These are phyloP conservation scores for Phytophthora pistaciae DNA, from an alignment of 352 stramenopile genomes.

Conservation along the genomic window DNA sequence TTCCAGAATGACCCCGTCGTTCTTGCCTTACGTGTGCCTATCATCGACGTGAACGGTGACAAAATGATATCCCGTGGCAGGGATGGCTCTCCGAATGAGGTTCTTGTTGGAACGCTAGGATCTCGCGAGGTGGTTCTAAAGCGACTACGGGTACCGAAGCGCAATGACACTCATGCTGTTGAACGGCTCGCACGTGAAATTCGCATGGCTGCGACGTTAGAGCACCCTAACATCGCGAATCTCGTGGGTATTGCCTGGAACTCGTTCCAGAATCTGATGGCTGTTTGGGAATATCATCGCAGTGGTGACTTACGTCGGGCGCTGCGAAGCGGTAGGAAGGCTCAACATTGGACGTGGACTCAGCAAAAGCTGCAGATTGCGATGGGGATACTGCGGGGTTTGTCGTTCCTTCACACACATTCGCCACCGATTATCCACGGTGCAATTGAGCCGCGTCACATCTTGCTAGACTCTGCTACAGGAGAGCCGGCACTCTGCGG, in stretches of 20 bases:
- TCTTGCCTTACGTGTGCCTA: conserved; percentile 53
- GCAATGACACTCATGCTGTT: conserved; percentile 56
- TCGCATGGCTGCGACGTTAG: conserved; percentile 53
- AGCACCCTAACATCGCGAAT: conserved; percentile 67
- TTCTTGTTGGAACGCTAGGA: conserved; percentile 49
- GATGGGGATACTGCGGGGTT: conserved; percentile 50
- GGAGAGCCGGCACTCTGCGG: conserved; percentile 59
- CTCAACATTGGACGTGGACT: conserved; percentile 51
- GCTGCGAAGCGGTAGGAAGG: conserved; percentile 28
- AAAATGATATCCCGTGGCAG: conserved; percentile 47
- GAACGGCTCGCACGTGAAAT: conserved; percentile 69
- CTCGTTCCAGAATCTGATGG: conserved; percentile 63
- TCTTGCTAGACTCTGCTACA: conserved; percentile 51
- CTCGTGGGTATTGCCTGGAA: conserved; percentile 70
- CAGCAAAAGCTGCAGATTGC: conserved; percentile 60
- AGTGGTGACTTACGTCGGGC: conserved; percentile 52
- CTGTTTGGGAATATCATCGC: conserved; percentile 53
- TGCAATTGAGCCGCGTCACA: conserved; percentile 63
- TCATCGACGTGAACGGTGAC: conserved; percentile 58
- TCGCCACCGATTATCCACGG: conserved; percentile 55
- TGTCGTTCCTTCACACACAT: conserved; percentile 56
- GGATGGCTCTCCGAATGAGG: conserved; percentile 40
- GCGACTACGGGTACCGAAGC: conserved; percentile 43
- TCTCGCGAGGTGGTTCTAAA: conserved; percentile 57
- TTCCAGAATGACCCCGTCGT: conserved; percentile 65